These are phyloP conservation scores for Torulaspora globosa DNA, from an alignment of 1,139 yeast genomes.

Conservation along the genomic window DNA sequence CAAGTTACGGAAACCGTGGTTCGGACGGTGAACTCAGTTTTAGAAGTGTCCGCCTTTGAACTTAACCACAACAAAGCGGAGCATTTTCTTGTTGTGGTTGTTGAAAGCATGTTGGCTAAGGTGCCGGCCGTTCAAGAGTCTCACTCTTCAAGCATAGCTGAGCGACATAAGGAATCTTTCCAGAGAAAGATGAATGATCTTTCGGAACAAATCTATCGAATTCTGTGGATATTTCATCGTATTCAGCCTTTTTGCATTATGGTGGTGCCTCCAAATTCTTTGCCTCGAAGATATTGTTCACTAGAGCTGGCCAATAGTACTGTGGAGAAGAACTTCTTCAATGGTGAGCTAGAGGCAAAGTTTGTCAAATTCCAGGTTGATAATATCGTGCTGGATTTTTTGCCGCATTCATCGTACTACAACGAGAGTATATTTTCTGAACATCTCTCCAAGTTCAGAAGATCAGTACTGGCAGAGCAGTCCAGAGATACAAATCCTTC, in stretches of 20 bases:
- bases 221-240: conserved; percentile 58
- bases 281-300: conserved; percentile 60
- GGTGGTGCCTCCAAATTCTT: conserved; percentile 73
- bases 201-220: conserved; percentile 69
- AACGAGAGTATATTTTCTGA: conserved; percentile 38
- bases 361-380: conserved; percentile 64
- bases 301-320: conserved; percentile 88
- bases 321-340: conserved; percentile 74
- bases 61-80: conserved; percentile 71
- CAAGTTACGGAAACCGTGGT: conserved; percentile 70
- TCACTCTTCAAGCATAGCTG: conserved; percentile 8
- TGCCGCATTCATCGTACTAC: conserved; percentile 36
- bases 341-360: conserved; percentile 70
- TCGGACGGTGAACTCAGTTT: conserved; percentile 72
- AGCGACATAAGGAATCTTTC: conserved; percentile 18
- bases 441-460: conserved; percentile 33
- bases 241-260: conserved; percentile 78
- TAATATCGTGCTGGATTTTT: conserved; percentile 34
- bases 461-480: conserved; percentile 24
- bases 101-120: conserved; percentile 74
- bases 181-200: conserved; percentile 47
- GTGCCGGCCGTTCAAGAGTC: conserved; percentile 11
- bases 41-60: conserved; percentile 91
- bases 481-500: conserved; percentile 1
- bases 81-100: conserved; percentile 77